Evolutionary conservation across 352 stramenopile species (phyloP), one percentile per base, ranked within the genome.

Genomic region (Phytophthora hibernalis): DNA sequence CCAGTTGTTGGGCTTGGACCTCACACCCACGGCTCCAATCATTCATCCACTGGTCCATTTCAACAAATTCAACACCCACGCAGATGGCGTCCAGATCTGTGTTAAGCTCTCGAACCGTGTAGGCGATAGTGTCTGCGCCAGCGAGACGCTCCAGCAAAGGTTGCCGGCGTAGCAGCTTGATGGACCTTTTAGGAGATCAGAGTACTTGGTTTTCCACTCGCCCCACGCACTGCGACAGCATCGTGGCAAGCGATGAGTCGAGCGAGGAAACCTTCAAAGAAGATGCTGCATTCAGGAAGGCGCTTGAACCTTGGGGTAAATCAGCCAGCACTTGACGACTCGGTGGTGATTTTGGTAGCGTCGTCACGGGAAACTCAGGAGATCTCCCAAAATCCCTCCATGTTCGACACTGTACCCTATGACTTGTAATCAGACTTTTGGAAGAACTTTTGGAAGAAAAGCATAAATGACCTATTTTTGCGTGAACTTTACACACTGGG

Each of bases 101-200:
- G 33, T 70, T 60, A 3, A 65, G 12, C 1, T 60, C 59, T 16
- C 9, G 22, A 18, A 66, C 24, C 6, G 20, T 44, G 18, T 24
- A 47, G 1, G 65, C 54, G 40, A 59, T 40, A 1, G 40, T 43
- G 24, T 70, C 59, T 8, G 38, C 51, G n/a, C 24, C 56, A 13
- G 66, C 66, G 5, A 70, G 60, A 10, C 66, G 60, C 26, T 58
- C 20, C 13, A 74, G 26, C 15, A 65, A 21, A 10, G 50, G 38
- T 8, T 37, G 40, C 9, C 10, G 18, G 35, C 59, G 53, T 30
- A 73, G 43, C 38, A 69, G 13, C 31, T 51, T 60, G 2, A 68
- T 30, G 26, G 66, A 65, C 55, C 11, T 55, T 16, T 3, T 55
- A 16, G 16, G n/a, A n/a, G n/a, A n/a, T n/a, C n/a, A n/a, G n/a